These are phyloP conservation scores for Chlorella sorokiniana DNA, from an alignment of 139 green algal genomes.

Conservation along the genomic window DNA sequence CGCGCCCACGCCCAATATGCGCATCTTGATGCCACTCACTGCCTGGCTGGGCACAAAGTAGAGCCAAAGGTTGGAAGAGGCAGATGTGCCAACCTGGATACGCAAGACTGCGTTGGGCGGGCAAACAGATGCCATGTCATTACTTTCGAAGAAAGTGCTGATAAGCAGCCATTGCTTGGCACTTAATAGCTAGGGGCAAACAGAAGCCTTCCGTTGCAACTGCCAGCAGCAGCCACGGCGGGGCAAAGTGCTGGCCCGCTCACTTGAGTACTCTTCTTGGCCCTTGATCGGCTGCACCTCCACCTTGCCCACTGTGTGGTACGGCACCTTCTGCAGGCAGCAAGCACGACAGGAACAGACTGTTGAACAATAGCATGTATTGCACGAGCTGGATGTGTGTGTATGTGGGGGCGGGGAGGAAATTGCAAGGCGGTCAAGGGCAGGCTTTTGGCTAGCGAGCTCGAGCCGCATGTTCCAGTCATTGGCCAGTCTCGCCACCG, in stretches of 20 bases:
- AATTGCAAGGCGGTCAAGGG: no score
- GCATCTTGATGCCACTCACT: constrained; percentile 61
- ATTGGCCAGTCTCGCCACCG: not conserved
- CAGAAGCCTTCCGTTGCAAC: no score
- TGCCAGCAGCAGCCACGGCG: no score
- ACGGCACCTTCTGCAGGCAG: constrained; percentile 39
- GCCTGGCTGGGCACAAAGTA: constrained; percentile 69
- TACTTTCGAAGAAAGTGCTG: no score
- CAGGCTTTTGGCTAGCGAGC: no score
- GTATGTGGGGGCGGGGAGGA: no score
- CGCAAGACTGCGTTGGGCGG: constrained; percentile 15
- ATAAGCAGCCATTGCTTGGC: no score
- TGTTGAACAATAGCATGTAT: no score
- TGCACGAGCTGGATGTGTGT: no score
- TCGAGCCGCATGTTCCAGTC: no score
- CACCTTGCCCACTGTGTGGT: constrained; percentile 59
- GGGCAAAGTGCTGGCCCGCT: not conserved
- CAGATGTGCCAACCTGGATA: constrained; percentile 20
- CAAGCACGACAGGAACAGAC: not conserved
- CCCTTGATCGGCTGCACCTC: constrained; percentile 59
- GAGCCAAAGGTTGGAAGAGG: constrained; percentile 61
- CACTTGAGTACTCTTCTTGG: constrained; percentile 60
- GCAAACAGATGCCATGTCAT: no score
- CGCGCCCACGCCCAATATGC: constrained; percentile 52
- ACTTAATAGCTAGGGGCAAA: no score